A percentile compares a stretch with the other conserved stretches of the same genome.
Conservation (phyloP, 352 stramenopile genomes). For the Globisporangium carolinianum region DNA sequence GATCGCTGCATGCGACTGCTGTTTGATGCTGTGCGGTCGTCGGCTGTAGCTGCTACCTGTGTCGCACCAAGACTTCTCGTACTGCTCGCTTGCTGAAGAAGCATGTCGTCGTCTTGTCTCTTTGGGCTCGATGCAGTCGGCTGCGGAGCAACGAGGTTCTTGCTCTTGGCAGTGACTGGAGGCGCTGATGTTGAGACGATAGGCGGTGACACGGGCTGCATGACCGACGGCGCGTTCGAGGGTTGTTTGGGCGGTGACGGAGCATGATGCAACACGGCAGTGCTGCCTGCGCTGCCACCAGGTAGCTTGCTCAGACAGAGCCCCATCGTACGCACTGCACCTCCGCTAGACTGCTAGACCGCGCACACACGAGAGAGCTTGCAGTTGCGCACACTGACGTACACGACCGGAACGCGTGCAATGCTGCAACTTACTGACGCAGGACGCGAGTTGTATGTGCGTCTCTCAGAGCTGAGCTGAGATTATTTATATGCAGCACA, state of each 20-base stretch:
- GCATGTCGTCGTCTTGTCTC: neutral
- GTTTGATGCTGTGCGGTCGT: neutral
- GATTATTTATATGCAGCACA: no score
- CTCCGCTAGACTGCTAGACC: no score
- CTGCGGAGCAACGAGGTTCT: conserved; percentile 14
- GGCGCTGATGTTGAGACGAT: neutral
- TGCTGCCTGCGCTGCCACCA: neutral
- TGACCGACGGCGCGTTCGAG: neutral
- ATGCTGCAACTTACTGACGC: no score
- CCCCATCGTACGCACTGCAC: conserved; percentile 2
- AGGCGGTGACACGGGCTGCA: neutral
- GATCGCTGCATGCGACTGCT: conserved; percentile 3
- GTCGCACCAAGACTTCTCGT: neutral
- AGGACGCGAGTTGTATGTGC: no score
- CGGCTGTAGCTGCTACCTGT: neutral
- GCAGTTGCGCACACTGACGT: no score
- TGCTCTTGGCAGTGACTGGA: neutral
- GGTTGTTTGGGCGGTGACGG: neutral
- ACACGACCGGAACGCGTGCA: no score
- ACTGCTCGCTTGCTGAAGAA: neutral
- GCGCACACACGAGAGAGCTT: no score
- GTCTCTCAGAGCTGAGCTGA: no score
- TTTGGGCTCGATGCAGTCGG: neutral
- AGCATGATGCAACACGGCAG: neutral
- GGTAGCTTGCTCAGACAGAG: conserved; percentile 11